Percentiles rank a stretch among this genome's conserved stretches.
Evolutionary conservation across 2,329 filamentous ascomycete genomes (phyloP).

Genomic region (Fusarium tjaetaba): DNA sequence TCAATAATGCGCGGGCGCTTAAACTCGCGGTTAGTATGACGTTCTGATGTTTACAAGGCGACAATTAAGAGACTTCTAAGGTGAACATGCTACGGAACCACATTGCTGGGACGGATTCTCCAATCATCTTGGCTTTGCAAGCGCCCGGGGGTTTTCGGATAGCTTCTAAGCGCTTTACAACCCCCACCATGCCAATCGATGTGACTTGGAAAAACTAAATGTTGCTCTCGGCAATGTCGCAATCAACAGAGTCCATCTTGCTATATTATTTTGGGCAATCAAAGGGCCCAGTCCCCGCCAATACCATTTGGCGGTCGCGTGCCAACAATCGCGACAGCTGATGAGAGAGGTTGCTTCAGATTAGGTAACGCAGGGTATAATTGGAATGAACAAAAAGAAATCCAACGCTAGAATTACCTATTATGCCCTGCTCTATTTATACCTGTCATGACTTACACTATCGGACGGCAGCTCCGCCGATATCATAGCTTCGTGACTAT

Average conservation of each 20-base stretch:
- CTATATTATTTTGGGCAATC: neutral
- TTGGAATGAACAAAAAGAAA: fast-evolving
- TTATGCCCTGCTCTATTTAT: neutral
- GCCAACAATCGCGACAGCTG: too few species aligned
- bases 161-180: neutral
- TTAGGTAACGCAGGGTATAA: too few species aligned
- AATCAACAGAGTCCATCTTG: neutral
- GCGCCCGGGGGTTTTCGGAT: neutral
- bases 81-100: neutral
- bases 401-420: neutral
- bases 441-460: fast-evolving
- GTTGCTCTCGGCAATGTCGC: neutral
- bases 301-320: too few species aligned
- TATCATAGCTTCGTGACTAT: neutral
- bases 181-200: too few species aligned
- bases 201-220: neutral
- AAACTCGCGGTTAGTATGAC: too few species aligned
- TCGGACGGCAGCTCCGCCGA: neutral
- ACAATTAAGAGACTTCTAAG: too few species aligned
- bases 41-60: too few species aligned
- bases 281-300: neutral
- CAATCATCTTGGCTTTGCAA: neutral
- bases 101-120: neutral
- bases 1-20: too few species aligned
- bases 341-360: too few species aligned